Percentiles rank a stretch among this genome's conserved stretches.
Conservation (phyloP, 2,329 filamentous ascomycete species). For the Pseudocercospora macadamiae region DNA sequence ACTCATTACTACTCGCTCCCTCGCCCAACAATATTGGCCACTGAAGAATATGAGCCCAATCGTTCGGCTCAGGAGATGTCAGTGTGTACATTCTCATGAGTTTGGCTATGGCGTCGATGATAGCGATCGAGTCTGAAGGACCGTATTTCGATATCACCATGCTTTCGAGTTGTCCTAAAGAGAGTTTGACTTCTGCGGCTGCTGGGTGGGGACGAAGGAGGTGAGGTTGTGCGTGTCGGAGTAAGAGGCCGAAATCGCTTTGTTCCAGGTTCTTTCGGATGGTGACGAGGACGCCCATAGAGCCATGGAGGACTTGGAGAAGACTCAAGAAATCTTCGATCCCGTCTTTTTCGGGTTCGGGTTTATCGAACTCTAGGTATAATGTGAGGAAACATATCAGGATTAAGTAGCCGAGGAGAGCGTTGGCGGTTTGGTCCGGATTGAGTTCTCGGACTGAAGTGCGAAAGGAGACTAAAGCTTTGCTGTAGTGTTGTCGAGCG, state of each 20-base stretch:
- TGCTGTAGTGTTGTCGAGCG: slow-evolving; percentile 28
- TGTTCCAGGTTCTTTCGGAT: slow-evolving; percentile 7
- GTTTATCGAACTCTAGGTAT: slow-evolving; percentile 13
- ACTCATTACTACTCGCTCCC: slow-evolving; percentile 17
- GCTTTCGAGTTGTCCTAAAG: slow-evolving; percentile 23
- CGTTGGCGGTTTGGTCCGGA: slow-evolving; percentile 11
- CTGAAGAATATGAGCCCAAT: slow-evolving; percentile 27
- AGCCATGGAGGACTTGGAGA: slow-evolving; percentile 13
- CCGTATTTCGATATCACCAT: slow-evolving; percentile 22
- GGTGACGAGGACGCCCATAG: slow-evolving; percentile 9
- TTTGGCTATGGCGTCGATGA: slow-evolving; percentile 23
- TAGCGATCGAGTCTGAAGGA: slow-evolving; percentile 15
- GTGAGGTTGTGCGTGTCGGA: slow-evolving; percentile 8
- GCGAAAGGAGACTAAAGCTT: slow-evolving; percentile 20
- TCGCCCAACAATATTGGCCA: slow-evolving; percentile 27
- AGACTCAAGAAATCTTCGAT: slow-evolving; percentile 11
- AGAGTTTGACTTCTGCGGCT: slow-evolving; percentile 15
- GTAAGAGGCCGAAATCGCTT: slow-evolving; percentile 6
- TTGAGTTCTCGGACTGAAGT: slow-evolving; percentile 5
- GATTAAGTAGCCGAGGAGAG: slow-evolving; percentile 18
- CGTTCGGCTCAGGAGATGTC: slow-evolving; percentile 21
- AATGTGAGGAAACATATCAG: slow-evolving; percentile 16
- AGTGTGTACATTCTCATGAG: slow-evolving; percentile 26
- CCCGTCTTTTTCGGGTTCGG: neutral
- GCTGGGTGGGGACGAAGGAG: neutral